Percentiles rank a stretch among this genome's conserved stretches.
These are phyloP conservation scores for Iris macrosiphon DNA, from an alignment of 106 monocot genomes.

Conservation along the genomic window DNA sequence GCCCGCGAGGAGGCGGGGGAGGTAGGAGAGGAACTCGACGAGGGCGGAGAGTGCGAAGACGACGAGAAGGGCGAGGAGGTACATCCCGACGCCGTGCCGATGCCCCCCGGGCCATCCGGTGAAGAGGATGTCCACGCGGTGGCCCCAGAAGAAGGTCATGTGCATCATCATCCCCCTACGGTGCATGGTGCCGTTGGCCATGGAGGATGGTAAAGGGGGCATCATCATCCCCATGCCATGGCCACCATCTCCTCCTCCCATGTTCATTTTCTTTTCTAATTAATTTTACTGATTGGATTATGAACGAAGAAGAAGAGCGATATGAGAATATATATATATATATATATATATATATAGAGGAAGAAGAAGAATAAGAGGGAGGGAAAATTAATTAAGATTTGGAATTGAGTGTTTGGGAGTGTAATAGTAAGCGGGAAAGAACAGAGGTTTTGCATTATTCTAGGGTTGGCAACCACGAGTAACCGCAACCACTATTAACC, in stretches of 20 bases:
- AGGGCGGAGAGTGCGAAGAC: constrained; percentile 21
- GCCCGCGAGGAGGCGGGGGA: neutral
- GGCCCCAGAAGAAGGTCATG: constrained; percentile 53
- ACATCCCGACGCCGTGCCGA: constrained; percentile 34
- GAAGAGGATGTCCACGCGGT: constrained; percentile 30
- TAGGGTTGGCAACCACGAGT: too few relatives aligned
- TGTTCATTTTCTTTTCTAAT: too few relatives aligned
- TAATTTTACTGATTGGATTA: too few relatives aligned
- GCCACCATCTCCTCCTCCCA: neutral
- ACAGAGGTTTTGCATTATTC: too few relatives aligned
- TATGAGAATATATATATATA: too few relatives aligned
- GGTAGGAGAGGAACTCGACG: constrained; percentile 16
- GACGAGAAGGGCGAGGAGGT: constrained; percentile 38
- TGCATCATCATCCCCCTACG: constrained; percentile 16
- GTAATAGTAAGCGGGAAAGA: too few relatives aligned
- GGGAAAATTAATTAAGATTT: too few relatives aligned
- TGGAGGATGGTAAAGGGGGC: constrained; percentile 11
- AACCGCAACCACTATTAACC: too few relatives aligned
- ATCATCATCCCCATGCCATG: constrained; percentile 14
- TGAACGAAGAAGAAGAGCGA: too few relatives aligned
- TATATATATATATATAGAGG: too few relatives aligned
- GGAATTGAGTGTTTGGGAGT: too few relatives aligned
- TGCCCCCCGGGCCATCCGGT: constrained; percentile 45
- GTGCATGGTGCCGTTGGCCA: neutral
- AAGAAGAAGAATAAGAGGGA: too few relatives aligned